These are phyloP conservation scores for Trichoderma parareesei DNA, from an alignment of 495 filamentous ascomycete genomes.

Conservation along the genomic window DNA sequence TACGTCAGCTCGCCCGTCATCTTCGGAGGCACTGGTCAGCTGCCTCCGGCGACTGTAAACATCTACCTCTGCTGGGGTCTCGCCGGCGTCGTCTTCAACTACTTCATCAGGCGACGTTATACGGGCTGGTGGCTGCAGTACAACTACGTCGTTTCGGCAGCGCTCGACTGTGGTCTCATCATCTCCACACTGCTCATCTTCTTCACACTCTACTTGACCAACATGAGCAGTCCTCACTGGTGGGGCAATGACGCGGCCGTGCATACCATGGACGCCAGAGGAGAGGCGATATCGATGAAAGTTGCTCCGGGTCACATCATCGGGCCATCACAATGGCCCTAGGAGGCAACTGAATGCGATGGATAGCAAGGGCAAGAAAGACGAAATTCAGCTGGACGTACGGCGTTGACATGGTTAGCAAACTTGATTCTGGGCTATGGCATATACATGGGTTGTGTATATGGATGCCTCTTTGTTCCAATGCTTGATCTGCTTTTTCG, in stretches of 20 bases:
- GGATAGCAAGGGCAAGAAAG: neutral
- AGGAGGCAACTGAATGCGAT: neutral
- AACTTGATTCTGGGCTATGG: neutral
- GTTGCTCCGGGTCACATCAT: slow-evolving; percentile 34
- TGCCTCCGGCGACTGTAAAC: slow-evolving; percentile 58
- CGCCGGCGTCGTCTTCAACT: slow-evolving; percentile 60
- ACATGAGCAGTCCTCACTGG: slow-evolving; percentile 49
- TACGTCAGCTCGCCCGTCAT: slow-evolving; percentile 60
- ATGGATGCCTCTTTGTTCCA: neutral
- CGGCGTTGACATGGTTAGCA: neutral
- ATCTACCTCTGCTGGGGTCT: slow-evolving; percentile 65
- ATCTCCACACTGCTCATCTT: slow-evolving; percentile 64
- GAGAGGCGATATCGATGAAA: slow-evolving; percentile 25
- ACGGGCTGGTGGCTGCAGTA: slow-evolving; percentile 71
- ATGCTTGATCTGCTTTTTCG: neutral
- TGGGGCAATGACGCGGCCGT: slow-evolving; percentile 51
- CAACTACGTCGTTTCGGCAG: slow-evolving; percentile 70
- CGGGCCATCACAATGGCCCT: slow-evolving; percentile 37
- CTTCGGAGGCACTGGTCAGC: slow-evolving; percentile 53
- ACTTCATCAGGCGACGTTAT: slow-evolving; percentile 51
- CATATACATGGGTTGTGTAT: neutral
- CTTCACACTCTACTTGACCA: slow-evolving; percentile 52
- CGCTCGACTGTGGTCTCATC: slow-evolving; percentile 59
- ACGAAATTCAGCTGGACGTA: neutral
- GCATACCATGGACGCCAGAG: slow-evolving; percentile 30